Evolutionary conservation across 2,329 filamentous ascomycete species (phyloP), one percentile per base, ranked within the genome.

Genomic region (Clonostachys byssicola): DNA sequence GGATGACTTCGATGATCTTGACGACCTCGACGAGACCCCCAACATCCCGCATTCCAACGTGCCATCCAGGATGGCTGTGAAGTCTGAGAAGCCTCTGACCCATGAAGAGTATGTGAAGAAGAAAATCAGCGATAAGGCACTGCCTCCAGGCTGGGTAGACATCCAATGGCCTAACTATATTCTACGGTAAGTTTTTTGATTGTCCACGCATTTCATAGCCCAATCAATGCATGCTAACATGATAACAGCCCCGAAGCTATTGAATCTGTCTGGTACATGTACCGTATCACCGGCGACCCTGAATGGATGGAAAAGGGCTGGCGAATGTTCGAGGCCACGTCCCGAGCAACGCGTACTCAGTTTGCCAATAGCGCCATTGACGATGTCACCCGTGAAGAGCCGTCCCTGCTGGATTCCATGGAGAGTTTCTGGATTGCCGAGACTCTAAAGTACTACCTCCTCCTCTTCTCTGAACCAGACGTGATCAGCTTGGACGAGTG

Each of bases 361-460:
- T 75, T 78, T 43, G 89, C 83, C 9, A 83, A 90, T 67, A 85
- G 81, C 12, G 88, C 87, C 36, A 80, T 94, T 47, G 66, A 74
- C 43, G 80, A 89, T 58, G 85, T 92, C 12, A 66, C 75, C 20
- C 48, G 52, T 6, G 49, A 64, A 2, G 62, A 73, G 16, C 65
- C 74, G 1, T 57, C 57, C 10, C 68, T 75, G 47, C 61, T 65
- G 38, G 80, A 91, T 62, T 73, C 75, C 55, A 92, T 92, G 88
- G 87, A 95, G 70, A 92, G 87, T 59, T 95, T 95, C 66, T 96
- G 91, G 89, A 74, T 90, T 51, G 88, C 88, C 5, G 91, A 96
- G 74, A 96, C 90, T 39, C 72, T 96, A 56, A 96, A 95, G 73
- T 95, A 95, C 61, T 95, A 94, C 55, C 96, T 90, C 63, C 65